Evolutionary conservation across 371 early-diverging fungal species (phyloP).

Genomic region (Syncephalastrum racemosum): DNA sequence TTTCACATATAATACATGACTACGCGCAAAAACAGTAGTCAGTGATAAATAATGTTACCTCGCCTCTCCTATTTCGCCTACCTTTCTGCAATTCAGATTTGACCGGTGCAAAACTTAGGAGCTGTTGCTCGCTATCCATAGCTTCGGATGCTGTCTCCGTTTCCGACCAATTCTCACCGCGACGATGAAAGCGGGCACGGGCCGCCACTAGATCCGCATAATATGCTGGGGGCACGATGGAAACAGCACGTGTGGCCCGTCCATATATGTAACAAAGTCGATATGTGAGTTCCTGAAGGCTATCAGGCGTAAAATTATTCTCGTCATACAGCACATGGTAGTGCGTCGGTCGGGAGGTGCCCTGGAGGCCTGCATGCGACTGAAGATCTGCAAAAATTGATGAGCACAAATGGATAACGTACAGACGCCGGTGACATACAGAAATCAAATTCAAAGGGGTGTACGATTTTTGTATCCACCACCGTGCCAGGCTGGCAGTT

Average conservation of each 20-base stretch:
- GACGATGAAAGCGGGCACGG: slow-evolving; percentile 80
- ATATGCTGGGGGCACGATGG: slow-evolving; percentile 85
- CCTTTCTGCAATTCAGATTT: slow-evolving; percentile 36
- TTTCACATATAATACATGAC: slow-evolving; percentile 38
- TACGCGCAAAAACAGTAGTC: not conserved
- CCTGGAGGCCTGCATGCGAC: slow-evolving; percentile 89
- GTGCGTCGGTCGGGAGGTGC: slow-evolving; percentile 89
- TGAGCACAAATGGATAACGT: not conserved
- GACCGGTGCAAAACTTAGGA: slow-evolving; percentile 45
- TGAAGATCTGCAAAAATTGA: slow-evolving; percentile 47
- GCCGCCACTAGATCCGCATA: slow-evolving; percentile 89
- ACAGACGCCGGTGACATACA: slow-evolving; percentile 22
- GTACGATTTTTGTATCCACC: slow-evolving; percentile 82
- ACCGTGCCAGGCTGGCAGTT: slow-evolving; percentile 85
- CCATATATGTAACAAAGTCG: slow-evolving; percentile 88
- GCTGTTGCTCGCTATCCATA: slow-evolving; percentile 39
- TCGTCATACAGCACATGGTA: slow-evolving; percentile 90
- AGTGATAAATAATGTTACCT: not conserved
- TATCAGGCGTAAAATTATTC: slow-evolving; percentile 74
- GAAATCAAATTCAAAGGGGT: slow-evolving; percentile 90
- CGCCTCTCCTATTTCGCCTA: not conserved
- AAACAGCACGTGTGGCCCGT: slow-evolving; percentile 80
- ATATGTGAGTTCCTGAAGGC: slow-evolving; percentile 83
- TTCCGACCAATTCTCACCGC: slow-evolving; percentile 52
- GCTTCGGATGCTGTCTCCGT: slow-evolving; percentile 45